Base-by-base conservation (phyloP, 2,329 filamentous ascomycete species). In the Bisporella sp. region DNA sequence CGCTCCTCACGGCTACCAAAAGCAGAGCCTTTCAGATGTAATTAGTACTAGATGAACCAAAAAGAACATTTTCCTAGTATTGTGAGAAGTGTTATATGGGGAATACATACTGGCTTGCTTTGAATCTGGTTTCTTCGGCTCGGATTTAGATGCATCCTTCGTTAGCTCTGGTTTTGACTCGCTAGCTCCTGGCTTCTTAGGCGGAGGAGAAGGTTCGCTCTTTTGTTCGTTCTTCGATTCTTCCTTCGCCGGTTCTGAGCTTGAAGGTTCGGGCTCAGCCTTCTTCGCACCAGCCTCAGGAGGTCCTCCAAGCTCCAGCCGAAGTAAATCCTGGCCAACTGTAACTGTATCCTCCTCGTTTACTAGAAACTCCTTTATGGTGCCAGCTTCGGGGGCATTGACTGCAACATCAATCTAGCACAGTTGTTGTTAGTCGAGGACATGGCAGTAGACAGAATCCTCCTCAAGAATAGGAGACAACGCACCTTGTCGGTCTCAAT, bases 401-500 rank as follows among this genome's bases (percentile, higher is more conserved):
- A 99, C 91, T 30, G 92, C 85, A 43, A 99, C 89, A 69, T 99
- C 93, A 66, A 97, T 97, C 90, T 93, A 56, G 13, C 9, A 41
- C 30, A 37, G 40, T 31, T 41, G 40, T 31, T 41, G 4, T 45
- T 45, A 29, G 21, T 21, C 21, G 21, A 21, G 21, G 21, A 21
- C 21, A 21, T 21, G 21, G 21, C 21, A 2, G 21, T 21, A 21
- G 21, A 21, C 21, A 21, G 21, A 21, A 21, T 21, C 21, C 21
- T 21, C 21, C 3, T 21, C 21, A 21, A 21, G 21, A 21, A 21
- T 21, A 21, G 13, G 13, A 28, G 29, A 44, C 48, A 32, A 50
- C 68, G 56, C 73, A 89, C 89, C 84, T 99, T 99, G 79, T 99
- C 93, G 11, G 93, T 99, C 73, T 99, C 93, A 65, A 99, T 99